A percentile compares a stretch with the other conserved stretches of the same genome.
phyloP scores from a whole-genome alignment of 2,329 filamentous ascomycete species.

The Sarocladium oryzae region DNA sequence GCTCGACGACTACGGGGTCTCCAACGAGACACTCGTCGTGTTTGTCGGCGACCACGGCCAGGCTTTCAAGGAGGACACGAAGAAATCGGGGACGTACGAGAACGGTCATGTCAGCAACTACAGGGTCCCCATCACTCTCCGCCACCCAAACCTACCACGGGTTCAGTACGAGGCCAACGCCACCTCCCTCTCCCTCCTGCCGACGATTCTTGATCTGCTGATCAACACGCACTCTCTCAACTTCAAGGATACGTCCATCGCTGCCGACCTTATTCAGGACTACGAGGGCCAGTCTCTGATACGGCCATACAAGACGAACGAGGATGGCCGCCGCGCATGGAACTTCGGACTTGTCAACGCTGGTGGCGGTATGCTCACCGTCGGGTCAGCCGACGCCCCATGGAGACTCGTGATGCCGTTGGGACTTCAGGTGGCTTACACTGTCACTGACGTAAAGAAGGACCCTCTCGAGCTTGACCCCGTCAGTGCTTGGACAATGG shows the following conservation, averaged over 20 bases:
- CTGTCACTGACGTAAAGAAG: slow-evolving; percentile 13
- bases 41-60: slow-evolving; percentile 38
- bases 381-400: slow-evolving; percentile 14
- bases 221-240: slow-evolving; percentile 32
- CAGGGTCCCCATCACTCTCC: slow-evolving; percentile 35
- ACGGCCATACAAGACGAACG: slow-evolving; percentile 28
- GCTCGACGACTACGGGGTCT: slow-evolving; percentile 35
- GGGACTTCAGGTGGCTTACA: slow-evolving; percentile 14
- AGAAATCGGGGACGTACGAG: slow-evolving; percentile 32
- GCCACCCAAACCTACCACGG: slow-evolving; percentile 34
- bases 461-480: slow-evolving; percentile 13
- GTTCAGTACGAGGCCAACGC: slow-evolving; percentile 33
- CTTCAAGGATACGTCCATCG: slow-evolving; percentile 22
- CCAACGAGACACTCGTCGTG: slow-evolving; percentile 38
- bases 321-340: slow-evolving; percentile 33
- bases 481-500: slow-evolving; percentile 12
- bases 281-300: slow-evolving; percentile 42
- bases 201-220: slow-evolving; percentile 38
- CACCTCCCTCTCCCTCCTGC: slow-evolving; percentile 35
- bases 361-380: slow-evolving; percentile 15
- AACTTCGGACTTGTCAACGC: slow-evolving; percentile 47
- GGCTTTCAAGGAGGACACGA: slow-evolving; percentile 33
- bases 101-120: slow-evolving; percentile 38
- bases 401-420: slow-evolving; percentile 18
- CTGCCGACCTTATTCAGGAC: slow-evolving; percentile 32